Base-by-base conservation (phyloP, 2,329 filamentous ascomycete species). In the Fusarium piperis region DNA sequence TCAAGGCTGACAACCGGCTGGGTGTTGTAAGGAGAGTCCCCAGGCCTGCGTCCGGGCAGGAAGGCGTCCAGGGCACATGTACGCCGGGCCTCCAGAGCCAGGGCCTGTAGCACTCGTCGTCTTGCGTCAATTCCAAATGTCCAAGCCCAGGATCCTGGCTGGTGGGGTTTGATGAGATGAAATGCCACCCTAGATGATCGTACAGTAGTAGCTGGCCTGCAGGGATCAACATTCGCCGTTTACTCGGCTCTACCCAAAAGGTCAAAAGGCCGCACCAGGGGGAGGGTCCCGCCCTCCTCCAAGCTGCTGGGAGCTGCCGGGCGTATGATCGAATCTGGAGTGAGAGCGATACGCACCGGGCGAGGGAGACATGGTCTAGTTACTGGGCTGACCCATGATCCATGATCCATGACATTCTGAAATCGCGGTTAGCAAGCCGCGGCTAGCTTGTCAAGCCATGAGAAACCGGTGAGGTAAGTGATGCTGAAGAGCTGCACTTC, bases 161-260 rank as follows among this genome's bases (percentile, higher is more conserved):
- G 48, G 53, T 59, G 59, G 70, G 67, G 73, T 67, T 74, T 73
- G 62, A 70, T 70, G 66, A 72, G 71, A 68, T 74, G 71, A 74
- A 74, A 64, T 74, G 65, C 62, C 48, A 69, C 62, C 39, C 60
- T 61, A 64, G 59, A 69, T 67, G 67, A 74, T 73, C 67, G 67
- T 66, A 70, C 64, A 71, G 67, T 59, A 59, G 67, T 59, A 60
- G 62, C 48, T 59, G 33, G 63, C 48, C 61, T 68, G 65, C 65
- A 74, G 62, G 65, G 60, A 64, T 65, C 55, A 35, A 44, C 66
- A 46, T 63, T 70, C 67, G 44, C 57, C 62, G 46, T 70, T 60
- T 59, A 55, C 67, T 71, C 63, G 64, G 62, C 70, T 70, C 66
- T 71, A 59, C 51, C 55, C 57, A 70, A 68, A 59, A 53, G 53